These are phyloP conservation scores for Colletotrichum sp. DNA, from an alignment of 2,329 filamentous ascomycete genomes.

Conservation along the genomic window DNA sequence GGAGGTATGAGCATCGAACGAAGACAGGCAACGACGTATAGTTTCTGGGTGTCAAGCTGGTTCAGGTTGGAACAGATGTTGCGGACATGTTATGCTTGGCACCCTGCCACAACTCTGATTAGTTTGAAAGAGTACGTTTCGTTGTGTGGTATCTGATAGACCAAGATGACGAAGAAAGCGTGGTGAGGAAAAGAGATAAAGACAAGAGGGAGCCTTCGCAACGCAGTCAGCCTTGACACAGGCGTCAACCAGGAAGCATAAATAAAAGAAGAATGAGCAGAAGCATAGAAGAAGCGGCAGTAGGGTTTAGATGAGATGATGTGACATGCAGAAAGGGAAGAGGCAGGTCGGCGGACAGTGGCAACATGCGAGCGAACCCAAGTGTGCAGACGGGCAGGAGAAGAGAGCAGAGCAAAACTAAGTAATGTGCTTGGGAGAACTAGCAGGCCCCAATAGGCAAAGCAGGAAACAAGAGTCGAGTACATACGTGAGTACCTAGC, in stretches of 20 bases:
- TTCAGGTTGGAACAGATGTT: neutral
- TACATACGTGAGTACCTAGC: neutral
- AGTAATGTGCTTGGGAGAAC: neutral
- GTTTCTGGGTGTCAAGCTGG: neutral
- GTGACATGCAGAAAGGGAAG: neutral
- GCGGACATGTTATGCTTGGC: neutral
- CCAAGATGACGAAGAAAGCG: neutral
- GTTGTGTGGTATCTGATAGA: neutral
- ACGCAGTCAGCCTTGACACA: neutral
- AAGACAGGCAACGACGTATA: neutral
- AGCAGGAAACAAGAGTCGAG: neutral
- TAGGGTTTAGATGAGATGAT: neutral
- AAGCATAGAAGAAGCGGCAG: neutral
- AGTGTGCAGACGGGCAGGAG: neutral
- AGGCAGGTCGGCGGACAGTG: neutral
- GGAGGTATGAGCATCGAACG: constrained; percentile 11
- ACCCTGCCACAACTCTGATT: neutral
- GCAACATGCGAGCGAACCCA: constrained; percentile 2
- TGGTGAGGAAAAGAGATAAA: neutral
- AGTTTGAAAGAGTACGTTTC: neutral
- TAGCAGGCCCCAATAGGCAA: neutral
- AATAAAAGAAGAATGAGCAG: neutral
- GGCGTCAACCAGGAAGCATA: neutral
- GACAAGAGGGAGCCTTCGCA: neutral
- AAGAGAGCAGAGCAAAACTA: neutral